These are phyloP conservation scores for Fibroporia radiculosa DNA, from an alignment of 768 basidiomycete genomes.

Conservation along the genomic window DNA sequence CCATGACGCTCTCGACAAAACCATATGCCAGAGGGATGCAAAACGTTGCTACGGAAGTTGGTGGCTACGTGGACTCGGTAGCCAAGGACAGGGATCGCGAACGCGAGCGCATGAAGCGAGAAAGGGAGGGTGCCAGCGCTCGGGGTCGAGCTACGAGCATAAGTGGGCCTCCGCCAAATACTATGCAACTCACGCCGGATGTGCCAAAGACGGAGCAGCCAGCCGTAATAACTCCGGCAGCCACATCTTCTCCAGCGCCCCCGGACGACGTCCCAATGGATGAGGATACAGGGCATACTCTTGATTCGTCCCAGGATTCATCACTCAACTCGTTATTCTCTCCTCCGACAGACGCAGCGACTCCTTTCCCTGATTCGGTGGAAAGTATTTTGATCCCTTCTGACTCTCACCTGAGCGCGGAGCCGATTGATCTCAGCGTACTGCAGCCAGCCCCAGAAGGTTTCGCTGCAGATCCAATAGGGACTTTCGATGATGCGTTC, in stretches of 20 bases:
- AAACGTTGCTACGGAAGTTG: constrained; percentile 51
- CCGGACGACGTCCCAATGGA: background rate
- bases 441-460: background rate
- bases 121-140: constrained; percentile 40
- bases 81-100: constrained; percentile 73
- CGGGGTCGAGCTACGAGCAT: constrained; percentile 1
- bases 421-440: background rate
- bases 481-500: constrained; percentile 17
- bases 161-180: constrained; percentile 1
- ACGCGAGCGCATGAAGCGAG: constrained; percentile 62
- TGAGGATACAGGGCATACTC: background rate
- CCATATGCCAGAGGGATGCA: constrained; percentile 40
- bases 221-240: background rate
- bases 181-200: background rate
- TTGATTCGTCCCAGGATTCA: background rate
- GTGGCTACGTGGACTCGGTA: constrained; percentile 66
- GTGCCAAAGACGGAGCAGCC: background rate
- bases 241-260: background rate
- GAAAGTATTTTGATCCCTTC: background rate
- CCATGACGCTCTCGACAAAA: constrained; percentile 34
- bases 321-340: constrained; percentile 13
- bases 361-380: background rate
- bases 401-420: background rate
- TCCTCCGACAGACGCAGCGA: constrained; percentile 5
- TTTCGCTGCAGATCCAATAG: background rate